Evolutionary conservation across 2,329 filamentous ascomycete genomes (phyloP).

Genomic region (Bipolaris gigantea): DNA sequence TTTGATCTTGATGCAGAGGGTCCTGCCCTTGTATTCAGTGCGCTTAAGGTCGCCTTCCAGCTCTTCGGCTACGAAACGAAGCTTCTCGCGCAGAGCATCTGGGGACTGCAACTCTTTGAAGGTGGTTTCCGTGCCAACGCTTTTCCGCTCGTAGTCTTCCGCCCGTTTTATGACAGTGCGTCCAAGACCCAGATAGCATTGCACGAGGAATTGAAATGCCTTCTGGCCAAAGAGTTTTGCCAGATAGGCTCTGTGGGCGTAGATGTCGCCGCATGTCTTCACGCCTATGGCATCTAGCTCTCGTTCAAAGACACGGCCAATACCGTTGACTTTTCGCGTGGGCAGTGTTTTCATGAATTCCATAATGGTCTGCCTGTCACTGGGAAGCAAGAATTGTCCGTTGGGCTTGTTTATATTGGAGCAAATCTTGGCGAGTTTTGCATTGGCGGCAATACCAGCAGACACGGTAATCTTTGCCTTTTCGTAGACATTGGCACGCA

Average conservation of each 20-base stretch:
- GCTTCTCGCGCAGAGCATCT: slow-evolving; percentile 70
- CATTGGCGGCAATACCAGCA: slow-evolving; percentile 90
- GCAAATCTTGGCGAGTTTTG: slow-evolving; percentile 91
- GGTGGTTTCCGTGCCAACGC: slow-evolving; percentile 89
- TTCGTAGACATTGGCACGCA: slow-evolving; percentile 75
- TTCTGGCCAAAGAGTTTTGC: slow-evolving; percentile 86
- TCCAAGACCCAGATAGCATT: slow-evolving; percentile 82
- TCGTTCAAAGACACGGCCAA: slow-evolving; percentile 91
- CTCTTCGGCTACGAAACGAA: slow-evolving; percentile 79
- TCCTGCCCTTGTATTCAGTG: slow-evolving; percentile 85
- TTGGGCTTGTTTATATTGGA: slow-evolving; percentile 97
- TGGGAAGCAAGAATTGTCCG: slow-evolving; percentile 78
- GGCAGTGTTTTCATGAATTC: slow-evolving; percentile 81
- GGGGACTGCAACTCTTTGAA: slow-evolving; percentile 79
- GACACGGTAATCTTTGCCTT: slow-evolving; percentile 85
- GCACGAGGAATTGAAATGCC: slow-evolving; percentile 81
- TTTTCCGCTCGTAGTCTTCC: slow-evolving; percentile 89
- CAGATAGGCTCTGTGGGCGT: slow-evolving; percentile 71
- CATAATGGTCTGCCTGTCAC: slow-evolving; percentile 74
- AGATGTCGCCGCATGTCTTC: slow-evolving; percentile 86
- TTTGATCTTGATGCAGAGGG: slow-evolving; percentile 88
- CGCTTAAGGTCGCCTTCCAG: slow-evolving; percentile 81
- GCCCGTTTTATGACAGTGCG: slow-evolving; percentile 82
- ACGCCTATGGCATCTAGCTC: slow-evolving; percentile 87
- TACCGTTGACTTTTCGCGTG: slow-evolving; percentile 88